A percentile compares a stretch with the other conserved stretches of the same genome.
phyloP scores from a whole-genome alignment of 2,329 filamentous ascomycete species.

The Metarhizium sp. region DNA sequence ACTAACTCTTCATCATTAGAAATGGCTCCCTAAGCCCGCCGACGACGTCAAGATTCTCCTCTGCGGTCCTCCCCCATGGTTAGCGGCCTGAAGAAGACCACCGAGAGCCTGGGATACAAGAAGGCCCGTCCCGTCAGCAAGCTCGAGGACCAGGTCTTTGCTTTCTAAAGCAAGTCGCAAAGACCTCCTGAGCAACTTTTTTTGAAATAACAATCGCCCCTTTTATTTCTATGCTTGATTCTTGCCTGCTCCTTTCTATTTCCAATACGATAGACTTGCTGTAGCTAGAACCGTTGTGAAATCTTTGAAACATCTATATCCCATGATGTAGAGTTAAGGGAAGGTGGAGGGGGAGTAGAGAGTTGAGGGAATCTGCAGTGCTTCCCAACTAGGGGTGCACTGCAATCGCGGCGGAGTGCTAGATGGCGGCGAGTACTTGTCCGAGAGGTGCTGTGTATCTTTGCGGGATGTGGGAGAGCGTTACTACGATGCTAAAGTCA shows the following conservation, averaged over 20 bases:
- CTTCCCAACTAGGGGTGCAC: background rate
- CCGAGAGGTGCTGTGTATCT: too few species aligned
- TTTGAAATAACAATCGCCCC: background rate
- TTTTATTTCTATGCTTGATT: background rate
- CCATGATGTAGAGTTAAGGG: background rate
- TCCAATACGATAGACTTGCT: background rate
- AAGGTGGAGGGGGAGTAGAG: background rate
- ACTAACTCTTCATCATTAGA: conserved; percentile 23
- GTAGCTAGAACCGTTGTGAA: background rate
- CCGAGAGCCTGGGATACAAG: conserved; percentile 78
- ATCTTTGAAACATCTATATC: background rate
- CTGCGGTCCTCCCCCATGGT: conserved; percentile 97
- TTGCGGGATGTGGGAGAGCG: background rate
- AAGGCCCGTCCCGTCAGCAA: conserved; percentile 96
- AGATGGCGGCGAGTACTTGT: too few species aligned
- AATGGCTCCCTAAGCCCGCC: conserved; percentile 73
- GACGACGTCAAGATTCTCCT: conserved; percentile 87
- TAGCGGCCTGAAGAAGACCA: conserved; percentile 91
- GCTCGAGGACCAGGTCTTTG: conserved; percentile 95
- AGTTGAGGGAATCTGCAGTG: background rate
- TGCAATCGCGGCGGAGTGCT: background rate
- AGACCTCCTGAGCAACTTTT: background rate
- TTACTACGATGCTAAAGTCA: background rate
- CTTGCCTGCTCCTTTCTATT: background rate
- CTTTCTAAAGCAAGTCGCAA: conserved; percentile 47